A percentile compares a stretch with the other conserved stretches of the same genome.
These are phyloP conservation scores for Penicillium crystallinum DNA, from an alignment of 495 filamentous ascomycete genomes.

Conservation along the genomic window DNA sequence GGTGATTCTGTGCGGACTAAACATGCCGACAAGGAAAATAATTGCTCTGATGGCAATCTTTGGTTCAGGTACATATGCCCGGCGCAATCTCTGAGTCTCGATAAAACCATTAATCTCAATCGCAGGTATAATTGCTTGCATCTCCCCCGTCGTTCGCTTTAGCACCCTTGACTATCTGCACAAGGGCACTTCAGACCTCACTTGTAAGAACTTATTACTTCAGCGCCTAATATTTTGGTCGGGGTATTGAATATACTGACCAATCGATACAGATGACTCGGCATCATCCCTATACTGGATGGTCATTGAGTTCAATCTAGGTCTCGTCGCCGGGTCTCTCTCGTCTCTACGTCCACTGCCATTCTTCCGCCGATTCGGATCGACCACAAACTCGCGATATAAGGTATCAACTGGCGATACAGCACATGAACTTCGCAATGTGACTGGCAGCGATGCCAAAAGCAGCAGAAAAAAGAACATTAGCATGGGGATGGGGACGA, in stretches of 20 bases:
- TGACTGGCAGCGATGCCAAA: neutral
- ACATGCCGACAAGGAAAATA: neutral
- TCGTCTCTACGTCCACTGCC: conserved; percentile 3
- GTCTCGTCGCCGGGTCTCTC: conserved; percentile 3
- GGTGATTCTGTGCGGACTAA: neutral
- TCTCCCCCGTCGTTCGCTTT: conserved; percentile 11
- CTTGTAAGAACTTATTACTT: neutral
- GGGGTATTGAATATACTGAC: neutral
- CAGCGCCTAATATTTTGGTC: no score
- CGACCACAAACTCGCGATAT: neutral
- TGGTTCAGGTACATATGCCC: neutral
- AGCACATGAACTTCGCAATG: neutral
- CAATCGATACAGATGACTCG: neutral
- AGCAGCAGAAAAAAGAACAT: neutral
- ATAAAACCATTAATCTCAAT: neutral
- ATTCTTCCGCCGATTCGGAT: conserved; percentile 4
- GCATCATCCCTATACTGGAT: conserved; percentile 11
- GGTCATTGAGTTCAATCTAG: conserved; percentile 10
- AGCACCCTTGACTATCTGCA: conserved; percentile 9
- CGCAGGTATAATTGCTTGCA: conserved; percentile 9
- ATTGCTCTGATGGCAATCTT: conserved; percentile 9
- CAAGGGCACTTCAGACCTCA: conserved; percentile 1
- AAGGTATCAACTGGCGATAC: neutral
- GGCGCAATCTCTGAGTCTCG: no score
- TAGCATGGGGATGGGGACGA: neutral